Evolutionary conservation across 805 yeast genomes (phyloP), one percentile per base, ranked within the genome.

Genomic region (Cyberlindnera misumaiensis): DNA sequence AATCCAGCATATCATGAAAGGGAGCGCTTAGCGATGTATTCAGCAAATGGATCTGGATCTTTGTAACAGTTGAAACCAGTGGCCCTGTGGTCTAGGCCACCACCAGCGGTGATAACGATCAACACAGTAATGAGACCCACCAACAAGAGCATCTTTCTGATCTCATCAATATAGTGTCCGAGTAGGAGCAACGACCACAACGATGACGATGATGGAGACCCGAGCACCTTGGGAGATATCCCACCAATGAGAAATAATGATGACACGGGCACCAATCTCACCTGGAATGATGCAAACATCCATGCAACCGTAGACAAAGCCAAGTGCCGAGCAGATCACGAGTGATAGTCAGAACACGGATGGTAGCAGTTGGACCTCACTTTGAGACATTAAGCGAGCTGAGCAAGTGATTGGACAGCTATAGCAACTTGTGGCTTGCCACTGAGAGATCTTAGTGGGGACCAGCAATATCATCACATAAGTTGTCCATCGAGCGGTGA

Each of bases 1-100:
- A 77, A 65, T 3, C 79, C 83, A 22, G 75, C 61, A 53, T 80
- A 77, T 41, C 65, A 68, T 29, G 84, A 86, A 11, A 79, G 64
- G 3, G 51, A 52, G 10, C 57, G 56, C 4, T 65, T 60, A 10
- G 48, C 44, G 40, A 49, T 5, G 30, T 42, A 45, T 38, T 58
- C 58, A 4, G 56, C 58, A 28, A 61, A 44, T 18, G 39, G 63
- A 47, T 52, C 55, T 10, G 48, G 47, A 22, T 47, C 34, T n/a
- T 32, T 42, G 64, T 74, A 70, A 46, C 67, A 67, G 34, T 49
- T 50, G 32, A 59, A 61, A 6, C 70, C 64, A 17, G 65, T 60
- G 16, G 44, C 38, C 16, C 48, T 52, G 44, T 68, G 64, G 10
- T 53, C 41, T 31, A 72, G 73, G 13, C 64, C 61, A n/a, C 70